Evolutionary conservation across 768 basidiomycete species (phyloP).

Genomic region (Cystobasidium tubakii): DNA sequence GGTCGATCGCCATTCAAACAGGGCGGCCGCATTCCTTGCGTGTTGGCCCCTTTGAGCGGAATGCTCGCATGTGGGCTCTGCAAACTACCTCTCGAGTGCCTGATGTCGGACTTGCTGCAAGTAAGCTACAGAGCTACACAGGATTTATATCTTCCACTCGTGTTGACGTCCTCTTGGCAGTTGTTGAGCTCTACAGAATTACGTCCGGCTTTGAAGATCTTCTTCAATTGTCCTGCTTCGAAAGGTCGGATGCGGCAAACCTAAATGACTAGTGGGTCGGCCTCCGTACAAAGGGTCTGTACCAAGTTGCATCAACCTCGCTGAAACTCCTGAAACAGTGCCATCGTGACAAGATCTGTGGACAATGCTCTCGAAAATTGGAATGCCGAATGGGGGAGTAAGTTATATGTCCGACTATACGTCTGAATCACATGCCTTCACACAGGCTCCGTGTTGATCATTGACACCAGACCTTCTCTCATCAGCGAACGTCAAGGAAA

Average conservation of each 20-base stretch:
- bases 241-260: background rate
- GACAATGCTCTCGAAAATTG: conserved; percentile 19
- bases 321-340: conserved; percentile 1
- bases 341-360: conserved; percentile 17
- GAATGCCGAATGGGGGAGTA: conserved; percentile 20
- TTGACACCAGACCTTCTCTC: background rate
- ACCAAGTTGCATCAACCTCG: too few species aligned
- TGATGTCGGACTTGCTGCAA: conserved; percentile 26
- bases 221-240: conserved; percentile 22
- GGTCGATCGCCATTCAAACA: conserved; percentile 22
- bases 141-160: background rate
- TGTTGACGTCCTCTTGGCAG: background rate
- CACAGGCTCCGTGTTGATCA: too few species aligned
- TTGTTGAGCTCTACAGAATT: conserved; percentile 16
- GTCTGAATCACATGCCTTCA: background rate
- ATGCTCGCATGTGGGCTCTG: background rate
- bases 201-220: conserved; percentile 32
- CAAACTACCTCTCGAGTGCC: background rate
- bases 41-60: conserved; percentile 7
- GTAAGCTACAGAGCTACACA: background rate
- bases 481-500: background rate
- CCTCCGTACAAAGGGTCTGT: too few species aligned
- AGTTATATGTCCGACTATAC: background rate
- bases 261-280: conserved; percentile 16
- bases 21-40: conserved; percentile 19